phyloP scores from a whole-genome alignment of 2,329 filamentous ascomycete species.

The Aspergillus viridinutans region DNA sequence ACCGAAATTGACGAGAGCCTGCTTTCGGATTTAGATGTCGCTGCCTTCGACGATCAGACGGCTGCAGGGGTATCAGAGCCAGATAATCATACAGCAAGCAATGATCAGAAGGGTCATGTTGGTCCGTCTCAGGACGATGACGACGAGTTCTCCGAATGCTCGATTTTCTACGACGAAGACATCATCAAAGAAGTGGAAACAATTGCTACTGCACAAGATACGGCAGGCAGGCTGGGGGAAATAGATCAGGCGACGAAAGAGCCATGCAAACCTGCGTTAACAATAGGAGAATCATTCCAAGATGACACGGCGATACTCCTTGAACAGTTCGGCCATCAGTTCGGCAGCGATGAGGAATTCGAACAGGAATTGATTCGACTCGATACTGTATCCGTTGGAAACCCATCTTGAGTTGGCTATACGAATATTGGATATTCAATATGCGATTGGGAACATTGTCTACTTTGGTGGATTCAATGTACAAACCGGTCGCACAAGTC shows the following conservation, averaged over 20 bases:
- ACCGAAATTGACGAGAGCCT: constrained; percentile 14
- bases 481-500: background rate
- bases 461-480: background rate
- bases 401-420: background rate
- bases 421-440: background rate
- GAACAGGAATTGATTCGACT: constrained; percentile 16
- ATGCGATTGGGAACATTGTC: background rate
- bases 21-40: constrained; percentile 10
- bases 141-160: constrained; percentile 33
- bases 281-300: constrained; percentile 27
- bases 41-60: constrained; percentile 13
- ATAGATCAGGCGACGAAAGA: background rate
- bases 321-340: constrained; percentile 19
- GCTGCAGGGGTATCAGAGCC: background rate
- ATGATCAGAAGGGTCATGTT: background rate
- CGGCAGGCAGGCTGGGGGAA: background rate
- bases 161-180: constrained; percentile 28
- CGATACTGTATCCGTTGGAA: constrained; percentile 5
- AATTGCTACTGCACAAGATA: constrained; percentile 5
- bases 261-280: background rate
- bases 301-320: constrained; percentile 33
- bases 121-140: constrained; percentile 11
- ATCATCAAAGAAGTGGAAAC: constrained; percentile 22
- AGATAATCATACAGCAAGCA: constrained; percentile 1
- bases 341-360: constrained; percentile 18